These are phyloP conservation scores for Globisporangium rhizosaccharum DNA, from an alignment of 352 stramenopile genomes.

Conservation along the genomic window DNA sequence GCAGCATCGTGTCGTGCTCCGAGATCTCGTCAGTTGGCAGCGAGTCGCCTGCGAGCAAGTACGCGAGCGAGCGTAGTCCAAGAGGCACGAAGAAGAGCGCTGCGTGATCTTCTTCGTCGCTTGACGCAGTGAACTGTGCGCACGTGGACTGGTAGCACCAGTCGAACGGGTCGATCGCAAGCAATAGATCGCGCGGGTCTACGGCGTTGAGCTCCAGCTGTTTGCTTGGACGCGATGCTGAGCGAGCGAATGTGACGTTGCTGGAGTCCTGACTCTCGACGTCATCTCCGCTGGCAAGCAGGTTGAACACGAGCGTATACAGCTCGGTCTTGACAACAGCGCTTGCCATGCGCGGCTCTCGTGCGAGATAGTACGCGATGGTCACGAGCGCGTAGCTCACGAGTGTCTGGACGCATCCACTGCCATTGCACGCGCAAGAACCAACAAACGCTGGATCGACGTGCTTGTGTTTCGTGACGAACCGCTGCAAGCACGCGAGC, in stretches of 20 bases:
- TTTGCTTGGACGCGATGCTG: neutral
- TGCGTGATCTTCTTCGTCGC: conserved; percentile 9
- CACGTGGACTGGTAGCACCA: conserved; percentile 43
- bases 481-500: conserved; percentile 31
- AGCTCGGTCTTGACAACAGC: conserved; percentile 37
- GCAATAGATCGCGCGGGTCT: conserved; percentile 33
- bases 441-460: neutral
- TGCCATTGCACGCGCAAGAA: conserved; percentile 12
- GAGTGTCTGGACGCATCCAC: conserved; percentile 22
- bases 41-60: conserved; percentile 23
- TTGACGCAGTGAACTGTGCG: conserved; percentile 12
- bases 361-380: conserved; percentile 39
- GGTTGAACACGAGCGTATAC: conserved; percentile 29
- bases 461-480: conserved; percentile 16
- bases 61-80: conserved; percentile 28
- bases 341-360: conserved; percentile 21
- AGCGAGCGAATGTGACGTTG: neutral
- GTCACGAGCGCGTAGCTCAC: conserved; percentile 20
- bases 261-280: neutral
- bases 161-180: conserved; percentile 53
- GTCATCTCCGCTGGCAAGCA: neutral
- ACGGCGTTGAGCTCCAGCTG: neutral
- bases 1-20: conserved; percentile 19
- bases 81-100: conserved; percentile 33
- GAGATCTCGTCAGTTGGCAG: conserved; percentile 47